A percentile compares a stretch with the other conserved stretches of the same genome.
Evolutionary conservation across 352 stramenopile species (phyloP).

Genomic region (Phytophthora melonis): DNA sequence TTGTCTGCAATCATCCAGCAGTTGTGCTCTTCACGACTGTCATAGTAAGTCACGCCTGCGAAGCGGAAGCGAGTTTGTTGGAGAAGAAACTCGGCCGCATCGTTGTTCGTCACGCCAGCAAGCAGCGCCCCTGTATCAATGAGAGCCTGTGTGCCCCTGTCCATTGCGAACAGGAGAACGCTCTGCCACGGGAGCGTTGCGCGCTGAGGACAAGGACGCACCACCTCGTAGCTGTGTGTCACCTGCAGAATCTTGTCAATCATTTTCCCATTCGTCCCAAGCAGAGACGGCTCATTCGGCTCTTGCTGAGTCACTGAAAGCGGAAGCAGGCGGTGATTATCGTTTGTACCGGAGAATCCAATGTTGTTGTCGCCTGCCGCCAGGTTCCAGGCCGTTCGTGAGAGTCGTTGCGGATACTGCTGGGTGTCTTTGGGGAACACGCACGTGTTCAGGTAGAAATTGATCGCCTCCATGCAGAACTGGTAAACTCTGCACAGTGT

Average conservation of each 20-base stretch:
- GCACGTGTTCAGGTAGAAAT: conserved; percentile 86
- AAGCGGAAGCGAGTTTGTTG: conserved; percentile 34
- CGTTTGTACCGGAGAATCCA: conserved; percentile 92
- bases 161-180: conserved; percentile 52
- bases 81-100: conserved; percentile 65
- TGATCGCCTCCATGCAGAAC: conserved; percentile 77
- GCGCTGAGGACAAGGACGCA: conserved; percentile 10
- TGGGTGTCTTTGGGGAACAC: conserved; percentile 88
- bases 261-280: conserved; percentile 90
- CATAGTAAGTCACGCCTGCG: conserved; percentile 87
- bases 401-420: conserved; percentile 80
- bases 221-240: conserved; percentile 46
- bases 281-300: conserved; percentile 57
- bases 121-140: conserved; percentile 90
- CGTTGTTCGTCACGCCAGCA: conserved; percentile 63
- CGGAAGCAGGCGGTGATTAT: conserved; percentile 86
- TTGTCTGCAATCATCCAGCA: conserved; percentile 87
- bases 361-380: conserved; percentile 64
- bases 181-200: conserved; percentile 50
- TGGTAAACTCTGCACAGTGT: conserved; percentile 60
- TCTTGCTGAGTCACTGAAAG: conserved; percentile 72
- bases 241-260: conserved; percentile 72
- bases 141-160: conserved; percentile 61
- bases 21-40: conserved; percentile 54
- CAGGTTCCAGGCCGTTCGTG: conserved; percentile 86